Conservation (phyloP, 345 rosid genomes). For the Psidium guajava region DNA sequence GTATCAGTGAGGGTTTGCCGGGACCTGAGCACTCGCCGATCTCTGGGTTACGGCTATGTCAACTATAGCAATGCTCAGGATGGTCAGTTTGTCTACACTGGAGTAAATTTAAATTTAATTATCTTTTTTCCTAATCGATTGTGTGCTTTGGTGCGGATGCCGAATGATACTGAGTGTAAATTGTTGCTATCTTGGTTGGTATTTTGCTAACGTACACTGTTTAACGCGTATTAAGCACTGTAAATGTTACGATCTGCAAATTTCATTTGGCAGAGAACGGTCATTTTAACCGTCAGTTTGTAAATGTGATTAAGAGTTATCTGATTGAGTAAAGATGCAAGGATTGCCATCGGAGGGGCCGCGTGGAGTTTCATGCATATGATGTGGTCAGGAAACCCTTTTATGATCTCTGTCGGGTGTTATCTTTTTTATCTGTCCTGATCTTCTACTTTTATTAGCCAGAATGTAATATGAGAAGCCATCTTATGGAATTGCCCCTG, state of each 20-base stretch:
- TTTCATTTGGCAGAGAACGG: not conserved
- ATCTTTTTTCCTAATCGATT: not conserved
- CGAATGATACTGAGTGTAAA: not conserved
- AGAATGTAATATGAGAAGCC: not conserved
- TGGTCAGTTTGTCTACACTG: constrained; percentile 27
- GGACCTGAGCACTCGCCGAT: constrained; percentile 61
- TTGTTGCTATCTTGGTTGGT: not conserved
- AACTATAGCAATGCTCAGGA: constrained; percentile 66
- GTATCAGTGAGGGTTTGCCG: constrained; percentile 83
- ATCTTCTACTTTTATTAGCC: not conserved
- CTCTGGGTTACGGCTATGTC: constrained; percentile 86
- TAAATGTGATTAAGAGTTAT: not conserved
- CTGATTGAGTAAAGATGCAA: not conserved
- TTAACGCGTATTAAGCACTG: not conserved
- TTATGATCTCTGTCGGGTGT: not conserved
- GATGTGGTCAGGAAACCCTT: not conserved
- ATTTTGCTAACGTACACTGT: not conserved
- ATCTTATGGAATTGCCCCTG: not conserved
- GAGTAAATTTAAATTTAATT: not conserved
- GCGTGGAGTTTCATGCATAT: not conserved
- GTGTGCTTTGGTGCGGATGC: not conserved
- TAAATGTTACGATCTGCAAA: not conserved
- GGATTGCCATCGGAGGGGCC: not conserved
- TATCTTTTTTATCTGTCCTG: not conserved
- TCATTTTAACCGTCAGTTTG: not conserved